Evolutionary conservation across 2,329 filamentous ascomycete species (phyloP).

Genomic region (Colletotrichum eleusines): DNA sequence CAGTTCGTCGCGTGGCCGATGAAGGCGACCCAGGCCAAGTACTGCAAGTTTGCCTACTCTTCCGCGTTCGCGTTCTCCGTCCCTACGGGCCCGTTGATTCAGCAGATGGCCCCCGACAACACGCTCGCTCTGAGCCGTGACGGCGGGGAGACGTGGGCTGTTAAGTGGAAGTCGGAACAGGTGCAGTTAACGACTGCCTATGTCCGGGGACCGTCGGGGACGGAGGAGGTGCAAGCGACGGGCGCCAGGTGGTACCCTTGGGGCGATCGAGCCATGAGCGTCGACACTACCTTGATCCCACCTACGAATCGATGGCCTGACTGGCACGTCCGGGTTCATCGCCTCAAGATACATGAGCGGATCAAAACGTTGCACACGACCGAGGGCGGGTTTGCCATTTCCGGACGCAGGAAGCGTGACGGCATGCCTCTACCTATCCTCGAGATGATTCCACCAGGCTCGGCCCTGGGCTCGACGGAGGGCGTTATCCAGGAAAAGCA

Average conservation of each 20-base stretch:
- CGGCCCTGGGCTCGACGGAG: conserved; percentile 1
- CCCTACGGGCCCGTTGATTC: conserved; percentile 51
- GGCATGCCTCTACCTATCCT: conserved; percentile 23
- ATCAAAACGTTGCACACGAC: conserved; percentile 35
- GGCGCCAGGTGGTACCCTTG: conserved; percentile 46
- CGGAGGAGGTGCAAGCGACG: not conserved
- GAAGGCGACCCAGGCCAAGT: conserved; percentile 59
- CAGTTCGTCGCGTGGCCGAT: conserved; percentile 55
- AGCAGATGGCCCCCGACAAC: conserved; percentile 53
- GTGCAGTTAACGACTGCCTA: conserved; percentile 30
- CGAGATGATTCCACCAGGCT: not conserved
- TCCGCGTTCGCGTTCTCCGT: conserved; percentile 61
- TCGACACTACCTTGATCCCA: conserved; percentile 48
- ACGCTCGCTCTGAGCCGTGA: conserved; percentile 49
- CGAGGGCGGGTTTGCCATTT: conserved; percentile 46
- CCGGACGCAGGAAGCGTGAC: conserved; percentile 4
- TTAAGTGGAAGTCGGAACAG: conserved; percentile 48
- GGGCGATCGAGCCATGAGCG: conserved; percentile 45
- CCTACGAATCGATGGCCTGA: conserved; percentile 50
- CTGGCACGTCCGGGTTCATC: conserved; percentile 50
- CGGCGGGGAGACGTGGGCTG: conserved; percentile 48
- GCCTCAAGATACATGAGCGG: conserved; percentile 6
- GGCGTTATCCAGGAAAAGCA: not conserved
- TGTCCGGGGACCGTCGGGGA: conserved; percentile 1
- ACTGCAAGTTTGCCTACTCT: conserved; percentile 62